A percentile compares a stretch with the other conserved stretches of the same genome.
Conservation (phyloP, 768 basidiomycete genomes). For the Aureoboletus auriporus region DNA sequence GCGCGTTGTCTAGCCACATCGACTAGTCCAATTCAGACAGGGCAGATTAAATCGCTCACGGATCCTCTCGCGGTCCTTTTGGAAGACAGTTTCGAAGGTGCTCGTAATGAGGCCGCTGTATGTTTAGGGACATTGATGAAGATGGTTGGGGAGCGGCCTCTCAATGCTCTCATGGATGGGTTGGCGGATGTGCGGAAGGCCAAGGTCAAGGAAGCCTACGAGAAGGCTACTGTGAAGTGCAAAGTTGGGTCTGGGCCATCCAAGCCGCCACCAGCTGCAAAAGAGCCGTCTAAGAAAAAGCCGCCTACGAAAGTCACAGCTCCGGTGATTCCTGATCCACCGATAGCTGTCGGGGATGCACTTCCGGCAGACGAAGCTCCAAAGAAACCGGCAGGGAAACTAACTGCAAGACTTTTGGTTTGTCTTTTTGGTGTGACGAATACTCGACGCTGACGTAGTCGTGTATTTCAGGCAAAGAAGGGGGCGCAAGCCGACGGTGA, state of each 20-base stretch:
- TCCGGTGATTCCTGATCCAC: slow-evolving; percentile 11
- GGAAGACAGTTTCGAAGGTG: slow-evolving; percentile 86
- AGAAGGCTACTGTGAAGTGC: slow-evolving; percentile 88
- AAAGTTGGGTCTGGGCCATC: slow-evolving; percentile 60
- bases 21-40: slow-evolving; percentile 59
- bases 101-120: slow-evolving; percentile 84
- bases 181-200: slow-evolving; percentile 83
- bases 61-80: slow-evolving; percentile 72
- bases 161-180: slow-evolving; percentile 82
- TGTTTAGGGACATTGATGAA: slow-evolving; percentile 91
- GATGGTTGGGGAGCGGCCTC: slow-evolving; percentile 90
- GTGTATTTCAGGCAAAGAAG: slow-evolving; percentile 49
- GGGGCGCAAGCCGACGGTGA: slow-evolving; percentile 32
- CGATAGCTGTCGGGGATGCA: slow-evolving; percentile 13
- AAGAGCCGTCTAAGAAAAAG: slow-evolving; percentile 37
- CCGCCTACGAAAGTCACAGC: slow-evolving; percentile 29
- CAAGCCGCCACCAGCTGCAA: slow-evolving; percentile 30
- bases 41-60: slow-evolving; percentile 78
- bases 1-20: slow-evolving; percentile 73
- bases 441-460: slow-evolving; percentile 2
- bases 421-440: background rate
- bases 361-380: slow-evolving; percentile 29
- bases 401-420: slow-evolving; percentile 45
- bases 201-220: slow-evolving; percentile 93
- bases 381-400: slow-evolving; percentile 49